Conservation (phyloP, 106 monocot species). For the Gastrodia elata region DNA sequence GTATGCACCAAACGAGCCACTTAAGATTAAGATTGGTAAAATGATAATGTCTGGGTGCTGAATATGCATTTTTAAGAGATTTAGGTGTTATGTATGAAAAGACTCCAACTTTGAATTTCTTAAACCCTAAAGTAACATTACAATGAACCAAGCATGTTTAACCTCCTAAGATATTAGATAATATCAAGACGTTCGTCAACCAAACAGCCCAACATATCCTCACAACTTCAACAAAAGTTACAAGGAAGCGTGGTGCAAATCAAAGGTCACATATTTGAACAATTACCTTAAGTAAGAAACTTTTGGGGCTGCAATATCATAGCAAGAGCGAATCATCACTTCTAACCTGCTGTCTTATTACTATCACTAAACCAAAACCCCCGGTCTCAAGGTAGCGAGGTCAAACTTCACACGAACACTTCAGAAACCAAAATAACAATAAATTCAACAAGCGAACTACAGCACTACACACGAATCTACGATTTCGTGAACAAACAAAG, state of each 20-base stretch:
- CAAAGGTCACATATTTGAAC: not conserved
- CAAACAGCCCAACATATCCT: too few species aligned
- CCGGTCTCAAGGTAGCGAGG: not conserved
- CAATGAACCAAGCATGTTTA: too few species aligned
- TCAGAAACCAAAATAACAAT: not conserved
- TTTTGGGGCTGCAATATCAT: not conserved
- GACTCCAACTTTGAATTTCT: too few species aligned
- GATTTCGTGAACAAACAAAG: too few species aligned
- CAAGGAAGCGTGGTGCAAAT: not conserved
- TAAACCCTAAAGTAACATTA: too few species aligned
- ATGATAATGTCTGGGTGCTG: too few species aligned
- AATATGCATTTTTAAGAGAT: too few species aligned
- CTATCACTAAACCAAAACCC: not conserved
- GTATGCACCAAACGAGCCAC: too few species aligned
- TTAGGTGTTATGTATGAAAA: too few species aligned
- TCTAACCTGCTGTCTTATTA: not conserved
- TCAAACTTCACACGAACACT: not conserved
- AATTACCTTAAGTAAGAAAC: not conserved
- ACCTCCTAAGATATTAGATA: too few species aligned
- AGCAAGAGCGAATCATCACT: not conserved
- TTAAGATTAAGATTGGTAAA: too few species aligned
- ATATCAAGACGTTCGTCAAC: too few species aligned
- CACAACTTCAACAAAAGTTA: not conserved
- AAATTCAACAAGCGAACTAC: not conserved
- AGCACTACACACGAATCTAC: not conserved